Evolutionary conservation across 768 basidiomycete species (phyloP), one percentile per base, ranked within the genome.

Genomic region (Dacryopinax primogenitus): DNA sequence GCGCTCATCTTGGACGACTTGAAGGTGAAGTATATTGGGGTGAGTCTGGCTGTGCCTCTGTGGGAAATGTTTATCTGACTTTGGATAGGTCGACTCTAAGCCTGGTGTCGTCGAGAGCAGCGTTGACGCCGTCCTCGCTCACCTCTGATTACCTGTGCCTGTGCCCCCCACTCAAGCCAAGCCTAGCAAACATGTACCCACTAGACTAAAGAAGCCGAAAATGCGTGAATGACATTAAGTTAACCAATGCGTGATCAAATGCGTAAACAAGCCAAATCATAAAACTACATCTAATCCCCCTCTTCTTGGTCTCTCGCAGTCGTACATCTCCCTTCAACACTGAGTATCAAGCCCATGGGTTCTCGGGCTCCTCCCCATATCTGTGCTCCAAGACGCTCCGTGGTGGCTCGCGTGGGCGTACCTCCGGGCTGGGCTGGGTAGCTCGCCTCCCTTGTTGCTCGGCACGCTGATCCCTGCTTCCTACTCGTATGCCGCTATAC

Each of bases 41-140:
- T 64, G 51, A 12, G 63, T 36, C 1, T 12, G 16, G 13, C 34
- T n/a, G 11, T 34, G 3, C 6, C 30, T 58, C 26, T 30, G 7
- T 15, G 26, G 26, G 26, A 18, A 23, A 6, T 15, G 45, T 26
- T 28, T 13, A 3, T 13, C 30, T 62, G 64, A n/a, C 62, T 63
- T 13, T 66, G 63, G 68, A n/a, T 70, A 81, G 84, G 77, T 75
- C 45, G 83, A 86, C 72, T 72, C 77, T 62, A 79, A 73, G 18
- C 76, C 74, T 18, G 82, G 78, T 30, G 83, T 86, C 35, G 78
- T 78, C 4, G 82, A 82, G 26, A 84, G 83, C 15, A 79, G 83
- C 33, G 83, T 80, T 65, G 84, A 85, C 35, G 80, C 80, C 7
- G 79, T 86, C 67, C 80, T 74, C n/a, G 69, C 71, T 39, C 70